These are phyloP conservation scores for Pyracantha coccinea DNA, from an alignment of 331 rosid genomes.

Conservation along the genomic window DNA sequence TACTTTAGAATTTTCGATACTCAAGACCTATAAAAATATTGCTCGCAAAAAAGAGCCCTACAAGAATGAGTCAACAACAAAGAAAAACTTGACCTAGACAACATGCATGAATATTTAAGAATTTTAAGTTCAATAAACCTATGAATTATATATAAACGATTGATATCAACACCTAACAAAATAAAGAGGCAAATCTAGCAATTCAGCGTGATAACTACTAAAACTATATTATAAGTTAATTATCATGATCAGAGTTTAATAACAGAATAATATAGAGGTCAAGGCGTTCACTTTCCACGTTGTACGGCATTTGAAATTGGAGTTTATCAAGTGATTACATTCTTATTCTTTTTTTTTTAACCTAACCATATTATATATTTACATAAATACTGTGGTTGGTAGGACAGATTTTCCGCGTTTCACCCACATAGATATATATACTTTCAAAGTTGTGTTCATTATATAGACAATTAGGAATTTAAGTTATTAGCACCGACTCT, in stretches of 20 bases:
- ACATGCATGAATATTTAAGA: slow-evolving; percentile 1
- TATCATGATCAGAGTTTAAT: background rate
- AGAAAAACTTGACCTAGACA: background rate
- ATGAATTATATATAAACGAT: slow-evolving; percentile 12
- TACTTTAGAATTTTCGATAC: background rate
- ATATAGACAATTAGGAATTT: background rate
- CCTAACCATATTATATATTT: background rate
- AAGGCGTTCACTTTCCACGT: background rate
- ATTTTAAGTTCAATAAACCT: background rate
- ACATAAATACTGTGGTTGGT: background rate
- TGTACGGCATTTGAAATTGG: slow-evolving; percentile 1
- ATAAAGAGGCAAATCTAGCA: slow-evolving; percentile 4
- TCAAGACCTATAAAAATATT: background rate
- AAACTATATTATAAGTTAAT: background rate
- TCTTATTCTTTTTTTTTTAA: background rate
- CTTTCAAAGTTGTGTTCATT: slow-evolving; percentile 19
- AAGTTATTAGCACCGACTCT: background rate
- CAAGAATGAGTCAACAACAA: slow-evolving; percentile 3
- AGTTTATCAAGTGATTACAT: background rate
- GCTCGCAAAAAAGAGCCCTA: background rate
- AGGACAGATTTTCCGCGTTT: slow-evolving; percentile 6
- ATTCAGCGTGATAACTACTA: slow-evolving; percentile 2
- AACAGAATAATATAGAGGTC: background rate
- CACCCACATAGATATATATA: background rate
- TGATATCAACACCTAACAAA: slow-evolving; percentile 12